Evolutionary conservation across 257 asterid species (phyloP).

Genomic region (Ligustrum vulgare): DNA sequence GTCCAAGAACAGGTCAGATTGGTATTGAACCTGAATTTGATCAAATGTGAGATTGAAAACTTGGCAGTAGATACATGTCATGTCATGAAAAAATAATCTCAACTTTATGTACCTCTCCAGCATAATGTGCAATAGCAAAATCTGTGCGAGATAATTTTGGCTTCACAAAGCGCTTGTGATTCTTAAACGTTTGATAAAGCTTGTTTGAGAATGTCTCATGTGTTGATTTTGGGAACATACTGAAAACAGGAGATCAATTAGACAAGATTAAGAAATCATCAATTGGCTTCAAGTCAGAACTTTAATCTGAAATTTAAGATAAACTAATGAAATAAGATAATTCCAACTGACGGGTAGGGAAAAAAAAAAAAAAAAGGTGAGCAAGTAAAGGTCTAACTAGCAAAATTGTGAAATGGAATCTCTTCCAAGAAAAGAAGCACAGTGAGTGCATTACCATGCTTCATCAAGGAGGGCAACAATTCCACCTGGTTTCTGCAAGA

Average conservation of each 20-base stretch:
- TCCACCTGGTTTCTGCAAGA: slow-evolving; percentile 98
- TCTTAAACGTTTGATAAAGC: slow-evolving; percentile 91
- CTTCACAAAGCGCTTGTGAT: slow-evolving; percentile 85
- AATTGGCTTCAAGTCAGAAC: slow-evolving; percentile 8
- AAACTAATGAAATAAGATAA: slow-evolving; percentile 13
- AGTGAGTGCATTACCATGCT: slow-evolving; percentile 66
- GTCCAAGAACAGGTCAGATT: slow-evolving; percentile 91
- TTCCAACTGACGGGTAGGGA: slow-evolving; percentile 1
- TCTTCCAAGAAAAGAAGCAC: slow-evolving; percentile 15
- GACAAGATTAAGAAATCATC: slow-evolving; percentile 25
- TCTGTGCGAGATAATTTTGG: slow-evolving; percentile 95
- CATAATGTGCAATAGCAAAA: slow-evolving; percentile 84
- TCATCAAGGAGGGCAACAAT: slow-evolving; percentile 92
- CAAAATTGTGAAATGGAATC: slow-evolving; percentile 14
- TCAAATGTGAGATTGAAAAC: slow-evolving; percentile 28
- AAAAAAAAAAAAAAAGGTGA: neutral
- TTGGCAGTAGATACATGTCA: slow-evolving; percentile 18
- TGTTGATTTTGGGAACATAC: slow-evolving; percentile 98
- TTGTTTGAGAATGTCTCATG: slow-evolving; percentile 93
- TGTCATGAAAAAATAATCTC: neutral
- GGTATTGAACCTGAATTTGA: slow-evolving; percentile 80
- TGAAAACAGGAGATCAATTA: slow-evolving; percentile 42
- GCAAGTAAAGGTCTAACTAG: slow-evolving; percentile 18
- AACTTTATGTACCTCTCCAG: slow-evolving; percentile 79
- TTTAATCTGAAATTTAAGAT: neutral